Conservation (phyloP, 352 stramenopile species). For the Phytopythium sindhum region DNA sequence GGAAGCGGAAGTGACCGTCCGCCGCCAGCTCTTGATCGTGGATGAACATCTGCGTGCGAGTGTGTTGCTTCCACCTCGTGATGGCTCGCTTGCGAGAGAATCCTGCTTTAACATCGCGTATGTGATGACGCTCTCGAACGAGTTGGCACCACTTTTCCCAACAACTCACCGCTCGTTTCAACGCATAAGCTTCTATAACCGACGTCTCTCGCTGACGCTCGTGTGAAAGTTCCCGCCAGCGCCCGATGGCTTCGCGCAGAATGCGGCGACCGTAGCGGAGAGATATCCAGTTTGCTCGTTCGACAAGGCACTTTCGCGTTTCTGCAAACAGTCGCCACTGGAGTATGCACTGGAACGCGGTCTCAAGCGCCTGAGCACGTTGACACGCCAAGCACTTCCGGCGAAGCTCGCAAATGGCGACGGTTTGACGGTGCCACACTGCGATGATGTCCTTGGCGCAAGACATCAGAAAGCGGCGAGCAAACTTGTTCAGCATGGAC, state of each 20-base stretch:
- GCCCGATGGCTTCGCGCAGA: conserved; percentile 14
- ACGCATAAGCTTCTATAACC: background rate
- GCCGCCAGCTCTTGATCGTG: background rate
- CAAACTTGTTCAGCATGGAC: conserved; percentile 18
- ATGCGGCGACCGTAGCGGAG: conserved; percentile 20
- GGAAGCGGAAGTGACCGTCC: conserved; percentile 9
- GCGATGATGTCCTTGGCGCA: conserved; percentile 12
- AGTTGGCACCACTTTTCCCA: background rate
- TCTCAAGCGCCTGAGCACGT: conserved; percentile 27
- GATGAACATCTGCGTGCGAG: too few species aligned
- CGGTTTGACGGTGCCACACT: conserved; percentile 11
- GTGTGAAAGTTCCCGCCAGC: conserved; percentile 22
- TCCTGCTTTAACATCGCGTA: background rate
- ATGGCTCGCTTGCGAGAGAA: background rate
- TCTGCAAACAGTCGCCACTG: conserved; percentile 33
- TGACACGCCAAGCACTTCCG: conserved; percentile 14
- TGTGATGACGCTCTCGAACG: background rate
- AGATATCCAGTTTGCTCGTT: conserved; percentile 36
- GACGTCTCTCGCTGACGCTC: conserved; percentile 4
- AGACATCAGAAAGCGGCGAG: conserved; percentile 13
- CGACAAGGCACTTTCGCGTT: conserved; percentile 16
- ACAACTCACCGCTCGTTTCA: background rate
- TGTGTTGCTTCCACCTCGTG: background rate
- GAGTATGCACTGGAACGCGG: conserved; percentile 38
- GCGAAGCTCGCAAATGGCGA: background rate